Conservation (phyloP, 805 yeast genomes). For the Isabelozyma gotoi region DNA sequence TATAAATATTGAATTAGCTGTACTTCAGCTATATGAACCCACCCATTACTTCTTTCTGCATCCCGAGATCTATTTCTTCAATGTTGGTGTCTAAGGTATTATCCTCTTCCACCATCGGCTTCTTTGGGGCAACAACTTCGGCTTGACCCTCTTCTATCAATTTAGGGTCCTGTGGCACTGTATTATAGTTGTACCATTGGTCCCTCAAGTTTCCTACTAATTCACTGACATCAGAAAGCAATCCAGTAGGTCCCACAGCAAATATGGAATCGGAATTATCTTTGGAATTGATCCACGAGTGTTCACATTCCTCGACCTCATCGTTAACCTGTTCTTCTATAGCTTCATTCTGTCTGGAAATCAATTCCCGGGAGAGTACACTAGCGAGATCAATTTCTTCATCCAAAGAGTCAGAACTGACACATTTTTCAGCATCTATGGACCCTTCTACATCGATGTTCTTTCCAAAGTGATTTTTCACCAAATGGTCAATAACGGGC, state of each 20-base stretch:
- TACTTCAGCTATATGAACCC: conserved; percentile 19
- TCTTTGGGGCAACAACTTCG: not conserved
- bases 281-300: conserved; percentile 52
- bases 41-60: conserved; percentile 17
- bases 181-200: conserved; percentile 24
- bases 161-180: not conserved
- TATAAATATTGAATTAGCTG: not conserved
- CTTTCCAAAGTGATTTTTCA: conserved; percentile 57
- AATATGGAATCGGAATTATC: conserved; percentile 40
- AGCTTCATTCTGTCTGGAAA: conserved; percentile 33
- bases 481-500: conserved; percentile 85
- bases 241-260: conserved; percentile 70
- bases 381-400: conserved; percentile 25
- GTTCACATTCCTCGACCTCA: conserved; percentile 20
- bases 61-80: conserved; percentile 11
- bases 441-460: conserved; percentile 11
- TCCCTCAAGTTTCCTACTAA: conserved; percentile 48
- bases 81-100: conserved; percentile 1
- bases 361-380: conserved; percentile 34
- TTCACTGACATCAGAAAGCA: conserved; percentile 64
- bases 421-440: not conserved
- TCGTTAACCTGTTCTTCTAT: conserved; percentile 23
- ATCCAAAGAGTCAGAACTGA: conserved; percentile 21
- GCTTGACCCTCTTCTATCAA: not conserved
- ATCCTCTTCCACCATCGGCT: conserved; percentile 1